phyloP scores from a whole-genome alignment of 2,329 filamentous ascomycete species.

The Ceratocystis huliohia region DNA sequence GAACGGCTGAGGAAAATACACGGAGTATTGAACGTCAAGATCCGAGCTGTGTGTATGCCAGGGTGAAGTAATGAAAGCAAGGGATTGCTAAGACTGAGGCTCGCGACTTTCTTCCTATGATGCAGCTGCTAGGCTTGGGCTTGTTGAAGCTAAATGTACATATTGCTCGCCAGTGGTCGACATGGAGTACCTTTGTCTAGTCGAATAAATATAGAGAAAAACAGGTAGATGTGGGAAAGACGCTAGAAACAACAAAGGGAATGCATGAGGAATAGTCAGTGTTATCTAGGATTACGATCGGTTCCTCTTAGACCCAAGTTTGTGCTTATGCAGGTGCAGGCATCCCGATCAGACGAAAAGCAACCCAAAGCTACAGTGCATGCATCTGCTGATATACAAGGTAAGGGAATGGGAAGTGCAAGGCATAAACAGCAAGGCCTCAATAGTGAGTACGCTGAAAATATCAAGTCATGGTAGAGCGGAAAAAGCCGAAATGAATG shows the following conservation, averaged over 20 bases:
- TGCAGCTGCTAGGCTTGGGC: neutral
- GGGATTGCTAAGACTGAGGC: neutral
- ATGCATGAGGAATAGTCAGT: neutral
- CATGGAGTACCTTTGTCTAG: neutral
- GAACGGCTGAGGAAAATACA: neutral
- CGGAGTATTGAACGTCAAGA: neutral
- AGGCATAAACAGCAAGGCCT: neutral
- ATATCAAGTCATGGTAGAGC: neutral
- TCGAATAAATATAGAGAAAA: neutral
- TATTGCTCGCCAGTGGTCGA: neutral
- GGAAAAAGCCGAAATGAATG: slow-evolving; percentile 3
- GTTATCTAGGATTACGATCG: neutral
- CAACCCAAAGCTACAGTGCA: neutral
- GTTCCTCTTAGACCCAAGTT: slow-evolving; percentile 1
- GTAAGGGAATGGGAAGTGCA: neutral
- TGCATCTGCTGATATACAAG: neutral
- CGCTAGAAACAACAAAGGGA: neutral
- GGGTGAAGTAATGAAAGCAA: neutral
- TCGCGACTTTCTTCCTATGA: neutral
- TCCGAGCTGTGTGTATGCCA: neutral
- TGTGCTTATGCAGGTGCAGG: slow-evolving; percentile 6
- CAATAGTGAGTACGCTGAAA: neutral
- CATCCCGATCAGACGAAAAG: slow-evolving; percentile 3
- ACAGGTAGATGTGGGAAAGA: neutral
- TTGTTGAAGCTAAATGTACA: no score